Base-by-base conservation (phyloP, 2,329 filamentous ascomycete species). In the Phialocephala sp. region DNA sequence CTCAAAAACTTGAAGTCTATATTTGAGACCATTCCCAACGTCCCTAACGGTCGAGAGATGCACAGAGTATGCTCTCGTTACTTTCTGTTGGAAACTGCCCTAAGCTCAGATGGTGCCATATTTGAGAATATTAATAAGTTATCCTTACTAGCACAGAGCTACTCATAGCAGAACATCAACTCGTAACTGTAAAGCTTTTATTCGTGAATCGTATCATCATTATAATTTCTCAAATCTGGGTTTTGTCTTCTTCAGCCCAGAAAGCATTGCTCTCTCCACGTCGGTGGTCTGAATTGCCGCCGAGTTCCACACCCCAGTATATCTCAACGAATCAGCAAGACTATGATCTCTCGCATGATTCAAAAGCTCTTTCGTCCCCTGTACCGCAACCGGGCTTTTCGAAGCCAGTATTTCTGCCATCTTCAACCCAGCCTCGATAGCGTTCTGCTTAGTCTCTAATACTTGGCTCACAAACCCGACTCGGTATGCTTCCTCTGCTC, bases 301-400 rank as follows among this genome's bases (percentile, higher is more conserved):
- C 72, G 88, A 86, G 76, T 98, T 98, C 94, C 94, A 97, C 0
- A 95, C 84, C 12, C 87, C 85, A 4, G 94, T 97, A 78, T 97
- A 97, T 65, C 87, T 87, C 76, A 98, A 79, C 56, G 89, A 92
- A 72, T 97, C 93, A 55, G 85, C 86, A 35, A 97, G 87, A 1
- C 84, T 83, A 76, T 93, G 87, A 77, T 97, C 94, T 72, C 92
- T 85, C 39, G 89, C 91, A 75, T 90, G 92, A 78, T 95, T 93
- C 75, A 97, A 76, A 68, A 97, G 79, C 80, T 95, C 91, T 82
- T 97, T 97, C 9, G 93, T 97, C 6, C 91, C 90, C 80, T 93
- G 87, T 69, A 94, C 91, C 1, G 93, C 93, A 24, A 98, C 89
- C 0, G 94, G 94, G 74, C 91, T 95, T 85, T 97, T 97, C 20